Evolutionary conservation across 148 eudicot species (phyloP).

Genomic region (Nyssa sinensis): DNA sequence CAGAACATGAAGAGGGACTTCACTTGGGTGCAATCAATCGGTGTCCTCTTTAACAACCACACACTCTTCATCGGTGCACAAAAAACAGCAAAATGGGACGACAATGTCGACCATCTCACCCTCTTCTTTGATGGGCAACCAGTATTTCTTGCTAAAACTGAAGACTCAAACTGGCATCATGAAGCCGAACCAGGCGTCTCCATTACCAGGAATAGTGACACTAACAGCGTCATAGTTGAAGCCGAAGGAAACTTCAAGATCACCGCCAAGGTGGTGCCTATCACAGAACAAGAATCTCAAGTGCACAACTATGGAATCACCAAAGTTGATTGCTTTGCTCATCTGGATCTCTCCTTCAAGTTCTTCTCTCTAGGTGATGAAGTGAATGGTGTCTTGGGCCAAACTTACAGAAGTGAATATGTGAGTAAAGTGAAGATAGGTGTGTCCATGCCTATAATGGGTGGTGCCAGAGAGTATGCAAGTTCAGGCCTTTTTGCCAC

Average conservation of each 20-base stretch:
- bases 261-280: slow-evolving; percentile 44
- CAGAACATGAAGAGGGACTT: slow-evolving; percentile 38
- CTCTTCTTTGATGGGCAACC: slow-evolving; percentile 34
- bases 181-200: slow-evolving; percentile 23
- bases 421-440: slow-evolving; percentile 40
- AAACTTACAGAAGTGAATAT: slow-evolving; percentile 44
- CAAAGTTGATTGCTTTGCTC: slow-evolving; percentile 45
- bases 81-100: slow-evolving; percentile 42
- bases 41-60: slow-evolving; percentile 48
- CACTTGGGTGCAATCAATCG: slow-evolving; percentile 56
- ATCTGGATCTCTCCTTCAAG: slow-evolving; percentile 47
- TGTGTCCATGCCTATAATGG: slow-evolving; percentile 39
- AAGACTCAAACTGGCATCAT: slow-evolving; percentile 29
- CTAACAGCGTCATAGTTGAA: slow-evolving; percentile 31
- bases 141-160: slow-evolving; percentile 20
- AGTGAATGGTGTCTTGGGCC: slow-evolving; percentile 49
- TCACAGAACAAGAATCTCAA: slow-evolving; percentile 39
- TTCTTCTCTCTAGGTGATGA: slow-evolving; percentile 26
- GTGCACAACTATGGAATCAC: slow-evolving; percentile 44
- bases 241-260: slow-evolving; percentile 38
- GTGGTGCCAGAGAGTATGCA: slow-evolving; percentile 35
- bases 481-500: slow-evolving; percentile 35
- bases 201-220: slow-evolving; percentile 26
- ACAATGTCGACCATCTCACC: slow-evolving; percentile 35
- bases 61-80: slow-evolving; percentile 38